These are phyloP conservation scores for Claviceps sorghi DNA, from an alignment of 2,329 filamentous ascomycete genomes.

Conservation along the genomic window DNA sequence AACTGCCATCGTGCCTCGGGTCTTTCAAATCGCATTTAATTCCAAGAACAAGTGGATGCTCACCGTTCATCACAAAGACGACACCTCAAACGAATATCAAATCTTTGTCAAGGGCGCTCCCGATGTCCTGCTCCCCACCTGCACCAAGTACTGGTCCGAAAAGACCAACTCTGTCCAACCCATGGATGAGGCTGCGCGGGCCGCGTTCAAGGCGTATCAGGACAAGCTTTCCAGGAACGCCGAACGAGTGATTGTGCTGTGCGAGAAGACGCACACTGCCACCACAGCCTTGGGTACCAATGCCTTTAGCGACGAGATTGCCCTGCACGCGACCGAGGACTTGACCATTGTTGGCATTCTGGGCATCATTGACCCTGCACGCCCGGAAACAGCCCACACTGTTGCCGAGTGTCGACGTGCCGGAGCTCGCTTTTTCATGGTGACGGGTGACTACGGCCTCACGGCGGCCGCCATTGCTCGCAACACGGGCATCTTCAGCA, in stretches of 20 bases:
- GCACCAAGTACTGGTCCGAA: constrained; percentile 21
- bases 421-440: constrained; percentile 32
- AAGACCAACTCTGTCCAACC: constrained; percentile 18
- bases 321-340: constrained; percentile 23
- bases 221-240: constrained; percentile 26
- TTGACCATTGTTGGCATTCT: constrained; percentile 37
- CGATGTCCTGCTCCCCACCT: constrained; percentile 30
- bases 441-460: constrained; percentile 33
- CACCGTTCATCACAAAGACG: constrained; percentile 18
- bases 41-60: constrained; percentile 37
- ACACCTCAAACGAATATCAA: constrained; percentile 18
- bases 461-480: constrained; percentile 52
- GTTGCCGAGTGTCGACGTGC: constrained; percentile 28
- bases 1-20: constrained; percentile 10
- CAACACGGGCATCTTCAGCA: constrained; percentile 49
- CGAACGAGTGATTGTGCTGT: constrained; percentile 29
- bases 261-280: constrained; percentile 21
- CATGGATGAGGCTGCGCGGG: constrained; percentile 19
- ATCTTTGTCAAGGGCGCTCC: constrained; percentile 40
- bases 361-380: constrained; percentile 33
- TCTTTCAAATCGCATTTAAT: constrained; percentile 33
- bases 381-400: constrained; percentile 27
- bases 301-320: constrained; percentile 35
- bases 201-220: constrained; percentile 22
- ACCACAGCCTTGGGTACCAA: constrained; percentile 22